phyloP scores from a whole-genome alignment of 306 rosid genomes.

The Castanea mollissima region DNA sequence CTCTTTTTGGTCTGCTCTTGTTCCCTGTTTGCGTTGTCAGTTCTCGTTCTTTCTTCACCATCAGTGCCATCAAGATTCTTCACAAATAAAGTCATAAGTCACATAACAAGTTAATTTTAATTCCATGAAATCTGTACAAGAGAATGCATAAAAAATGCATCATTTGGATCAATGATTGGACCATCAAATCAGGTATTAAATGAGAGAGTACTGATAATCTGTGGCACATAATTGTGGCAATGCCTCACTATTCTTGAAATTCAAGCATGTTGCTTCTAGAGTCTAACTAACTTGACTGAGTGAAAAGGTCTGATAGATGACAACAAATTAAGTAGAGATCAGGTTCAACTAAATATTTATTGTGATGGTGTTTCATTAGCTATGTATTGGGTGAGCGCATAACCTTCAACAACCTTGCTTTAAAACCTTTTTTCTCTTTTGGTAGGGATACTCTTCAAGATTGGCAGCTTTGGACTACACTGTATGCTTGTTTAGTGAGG shows the following conservation, averaged over 20 bases:
- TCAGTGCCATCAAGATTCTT: no score
- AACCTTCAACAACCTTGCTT: constrained; percentile 1
- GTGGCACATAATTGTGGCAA: no score
- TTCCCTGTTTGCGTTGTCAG: no score
- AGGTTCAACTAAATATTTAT: background rate
- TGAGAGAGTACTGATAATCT: background rate
- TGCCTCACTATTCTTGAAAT: background rate
- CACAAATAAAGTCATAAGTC: no score
- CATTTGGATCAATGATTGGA: no score
- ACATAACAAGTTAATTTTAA: no score
- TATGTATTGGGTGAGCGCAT: background rate
- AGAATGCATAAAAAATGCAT: no score
- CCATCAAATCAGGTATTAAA: background rate
- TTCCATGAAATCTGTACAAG: no score
- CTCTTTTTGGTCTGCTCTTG: no score
- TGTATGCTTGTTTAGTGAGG: constrained; percentile 84
- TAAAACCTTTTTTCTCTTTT: constrained; percentile 24
- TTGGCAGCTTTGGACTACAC: constrained; percentile 92
- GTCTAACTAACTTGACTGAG: background rate
- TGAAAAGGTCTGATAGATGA: background rate
- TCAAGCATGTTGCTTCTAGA: background rate
- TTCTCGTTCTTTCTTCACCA: no score
- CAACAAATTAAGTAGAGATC: background rate
- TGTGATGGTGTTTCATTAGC: background rate
- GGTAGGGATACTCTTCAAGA: constrained; percentile 88